A percentile compares a stretch with the other conserved stretches of the same genome.
Conservation (phyloP, 352 stramenopile genomes). For the Phytopythium aichiense region DNA sequence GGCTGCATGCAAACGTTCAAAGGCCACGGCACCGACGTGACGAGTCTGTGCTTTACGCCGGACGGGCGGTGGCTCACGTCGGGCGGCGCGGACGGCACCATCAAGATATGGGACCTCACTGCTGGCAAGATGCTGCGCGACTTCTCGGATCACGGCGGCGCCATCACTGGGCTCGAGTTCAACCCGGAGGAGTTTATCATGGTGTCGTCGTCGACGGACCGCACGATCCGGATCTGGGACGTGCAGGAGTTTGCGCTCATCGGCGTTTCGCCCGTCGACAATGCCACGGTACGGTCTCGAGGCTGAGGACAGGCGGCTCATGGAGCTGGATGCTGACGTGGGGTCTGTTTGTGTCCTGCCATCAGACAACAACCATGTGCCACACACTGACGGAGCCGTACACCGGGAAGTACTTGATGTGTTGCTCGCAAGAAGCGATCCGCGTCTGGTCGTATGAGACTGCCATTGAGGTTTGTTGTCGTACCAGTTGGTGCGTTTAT, state of each 20-base stretch:
- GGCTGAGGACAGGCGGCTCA: neutral
- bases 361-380: slow-evolving; percentile 74
- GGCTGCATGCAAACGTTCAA: slow-evolving; percentile 88
- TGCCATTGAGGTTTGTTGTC: slow-evolving; percentile 52
- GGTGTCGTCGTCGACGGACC: slow-evolving; percentile 69
- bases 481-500: neutral
- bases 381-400: slow-evolving; percentile 75
- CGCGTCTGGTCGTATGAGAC: slow-evolving; percentile 85
- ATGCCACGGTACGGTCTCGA: slow-evolving; percentile 37
- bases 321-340: neutral
- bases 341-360: neutral
- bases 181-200: slow-evolving; percentile 87
- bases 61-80: slow-evolving; percentile 84
- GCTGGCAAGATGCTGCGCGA: slow-evolving; percentile 69
- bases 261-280: slow-evolving; percentile 76
- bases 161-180: slow-evolving; percentile 80
- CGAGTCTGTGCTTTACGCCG: slow-evolving; percentile 71
- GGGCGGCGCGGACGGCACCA: slow-evolving; percentile 59
- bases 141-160: slow-evolving; percentile 68
- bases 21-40: slow-evolving; percentile 72
- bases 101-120: slow-evolving; percentile 86
- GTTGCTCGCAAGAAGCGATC: slow-evolving; percentile 69
- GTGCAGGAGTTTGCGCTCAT: slow-evolving; percentile 83
- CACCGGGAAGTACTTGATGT: slow-evolving; percentile 76
- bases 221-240: slow-evolving; percentile 83